These are phyloP conservation scores for Drechslerella coelobrocha DNA, from an alignment of 2,329 filamentous ascomycete genomes.

Conservation along the genomic window DNA sequence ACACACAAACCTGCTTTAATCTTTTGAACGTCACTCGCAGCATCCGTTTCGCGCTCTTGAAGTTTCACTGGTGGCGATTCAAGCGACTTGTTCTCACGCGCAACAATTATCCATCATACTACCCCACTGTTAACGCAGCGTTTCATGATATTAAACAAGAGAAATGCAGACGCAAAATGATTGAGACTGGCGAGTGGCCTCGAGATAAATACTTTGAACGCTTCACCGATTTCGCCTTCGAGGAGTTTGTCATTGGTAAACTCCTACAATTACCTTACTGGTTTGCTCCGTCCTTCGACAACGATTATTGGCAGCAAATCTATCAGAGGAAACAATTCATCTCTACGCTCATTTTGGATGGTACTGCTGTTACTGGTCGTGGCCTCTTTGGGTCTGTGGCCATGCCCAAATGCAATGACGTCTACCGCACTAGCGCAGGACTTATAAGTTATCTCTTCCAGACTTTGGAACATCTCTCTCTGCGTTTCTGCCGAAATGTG, in stretches of 20 bases:
- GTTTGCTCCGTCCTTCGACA: slow-evolving; percentile 22
- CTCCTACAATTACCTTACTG: slow-evolving; percentile 34
- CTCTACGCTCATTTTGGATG: slow-evolving; percentile 28
- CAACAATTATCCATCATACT: slow-evolving; percentile 4
- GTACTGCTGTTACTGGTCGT: slow-evolving; percentile 39
- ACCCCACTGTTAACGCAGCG: slow-evolving; percentile 7
- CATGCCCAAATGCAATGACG: slow-evolving; percentile 12
- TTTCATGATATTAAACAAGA: slow-evolving; percentile 8
- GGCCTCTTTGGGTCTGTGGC: slow-evolving; percentile 39
- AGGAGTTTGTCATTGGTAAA: slow-evolving; percentile 31
- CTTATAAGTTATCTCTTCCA: slow-evolving; percentile 18
- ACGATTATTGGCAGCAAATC: slow-evolving; percentile 4
- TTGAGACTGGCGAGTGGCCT: slow-evolving; percentile 13
- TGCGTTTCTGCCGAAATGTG: slow-evolving; percentile 35
- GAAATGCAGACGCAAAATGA: slow-evolving; percentile 3
- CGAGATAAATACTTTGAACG: slow-evolving; percentile 26
- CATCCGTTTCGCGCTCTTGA: slow-evolving; percentile 16
- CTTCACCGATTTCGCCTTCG: slow-evolving; percentile 38
- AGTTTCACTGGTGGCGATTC: slow-evolving; percentile 8
- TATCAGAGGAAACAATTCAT: slow-evolving; percentile 2
- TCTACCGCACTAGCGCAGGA: slow-evolving; percentile 32
- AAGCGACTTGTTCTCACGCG: slow-evolving; percentile 14
- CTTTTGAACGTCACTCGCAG: slow-evolving; percentile 26
- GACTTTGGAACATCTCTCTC: slow-evolving; percentile 17
- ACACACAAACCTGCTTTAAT: slow-evolving; percentile 5